Evolutionary conservation across 2,329 filamentous ascomycete species (phyloP), one percentile per base, ranked within the genome.

Genomic region (Fonsecaea pedrosoi): DNA sequence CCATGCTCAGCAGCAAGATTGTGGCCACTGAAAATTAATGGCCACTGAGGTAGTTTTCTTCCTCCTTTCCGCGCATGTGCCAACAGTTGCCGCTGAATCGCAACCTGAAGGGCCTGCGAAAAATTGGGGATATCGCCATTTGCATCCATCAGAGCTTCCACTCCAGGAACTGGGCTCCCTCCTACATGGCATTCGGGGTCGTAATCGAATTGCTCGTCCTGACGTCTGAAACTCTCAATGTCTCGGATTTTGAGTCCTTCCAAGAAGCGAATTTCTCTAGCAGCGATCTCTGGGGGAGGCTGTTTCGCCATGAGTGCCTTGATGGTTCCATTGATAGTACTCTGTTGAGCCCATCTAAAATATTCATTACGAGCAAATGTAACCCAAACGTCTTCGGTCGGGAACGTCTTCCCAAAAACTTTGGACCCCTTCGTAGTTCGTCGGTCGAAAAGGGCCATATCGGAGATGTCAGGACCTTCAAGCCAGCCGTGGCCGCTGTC

Each of bases 401-500:
- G 71, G 72, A 76, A 78, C 9, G 66, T 72, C 45, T 73, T 74
- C 10, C 83, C 83, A 72, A 87, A 87, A 0, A 87, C 80, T 8
- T 74, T 69, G 34, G 78, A 75, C 21, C 72, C 69, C 13, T 76
- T 77, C 2, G 67, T 68, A n/a, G 75, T 76, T 1, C 78, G 78
- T 18, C 80, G 77, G 55, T 84, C 79, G 21, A 84, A 78, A 5
- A 79, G 79, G 54, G 83, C 83, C 21, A 80, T 76, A 45, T 83
- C 78, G 0, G 82, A 84, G 18, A 82, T 77, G 74, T 90, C 88
- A 1, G 88, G 86, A 0, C 89, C 88, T 55, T 80, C 79, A 10
- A 92, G 81, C 82, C 88, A 91, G 10, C 90, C 90, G 42, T 91
- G 80, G 9, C 89, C 89, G 64, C 84, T 88, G 73, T 90, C 87